A percentile compares a stretch with the other conserved stretches of the same genome.
phyloP scores from a whole-genome alignment of 768 basidiomycete genomes.

The Pleurotus platypus region DNA sequence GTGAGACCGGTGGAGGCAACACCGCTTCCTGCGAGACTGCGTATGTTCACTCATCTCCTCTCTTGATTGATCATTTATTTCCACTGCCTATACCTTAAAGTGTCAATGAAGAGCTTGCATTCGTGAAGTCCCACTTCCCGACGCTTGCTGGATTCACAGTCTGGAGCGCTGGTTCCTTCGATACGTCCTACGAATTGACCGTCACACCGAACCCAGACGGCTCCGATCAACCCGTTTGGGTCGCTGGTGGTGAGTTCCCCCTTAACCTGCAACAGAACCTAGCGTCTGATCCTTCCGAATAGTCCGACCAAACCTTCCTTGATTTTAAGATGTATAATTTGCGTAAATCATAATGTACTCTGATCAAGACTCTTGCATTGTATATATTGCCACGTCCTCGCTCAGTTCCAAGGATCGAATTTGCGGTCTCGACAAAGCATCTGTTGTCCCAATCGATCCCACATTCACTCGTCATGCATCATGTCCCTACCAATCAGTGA shows the following conservation, averaged over 20 bases:
- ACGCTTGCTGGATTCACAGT: slow-evolving; percentile 47
- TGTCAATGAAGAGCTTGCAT: slow-evolving; percentile 38
- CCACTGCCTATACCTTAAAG: slow-evolving; percentile 17
- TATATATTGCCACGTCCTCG: no score
- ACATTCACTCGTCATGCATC: no score
- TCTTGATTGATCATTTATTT: neutral
- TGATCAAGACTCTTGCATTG: no score
- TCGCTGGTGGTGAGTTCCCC: slow-evolving; percentile 30
- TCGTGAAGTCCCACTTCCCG: slow-evolving; percentile 38
- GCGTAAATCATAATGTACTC: no score
- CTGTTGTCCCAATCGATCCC: no score
- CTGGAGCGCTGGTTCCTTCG: slow-evolving; percentile 53
- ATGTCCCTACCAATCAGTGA: neutral
- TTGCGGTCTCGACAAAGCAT: no score
- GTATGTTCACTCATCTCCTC: slow-evolving; percentile 20
- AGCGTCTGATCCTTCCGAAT: neutral
- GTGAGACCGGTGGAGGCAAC: slow-evolving; percentile 56
- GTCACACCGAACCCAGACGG: slow-evolving; percentile 45
- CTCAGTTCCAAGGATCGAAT: no score
- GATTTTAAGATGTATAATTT: neutral
- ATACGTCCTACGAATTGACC: slow-evolving; percentile 44
- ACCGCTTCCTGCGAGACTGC: slow-evolving; percentile 38
- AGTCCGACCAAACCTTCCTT: slow-evolving; percentile 24
- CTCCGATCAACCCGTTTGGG: slow-evolving; percentile 43
- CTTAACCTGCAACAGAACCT: neutral